Evolutionary conservation across 2,329 filamentous ascomycete species (phyloP).

Genomic region (Fusarium algeriense): DNA sequence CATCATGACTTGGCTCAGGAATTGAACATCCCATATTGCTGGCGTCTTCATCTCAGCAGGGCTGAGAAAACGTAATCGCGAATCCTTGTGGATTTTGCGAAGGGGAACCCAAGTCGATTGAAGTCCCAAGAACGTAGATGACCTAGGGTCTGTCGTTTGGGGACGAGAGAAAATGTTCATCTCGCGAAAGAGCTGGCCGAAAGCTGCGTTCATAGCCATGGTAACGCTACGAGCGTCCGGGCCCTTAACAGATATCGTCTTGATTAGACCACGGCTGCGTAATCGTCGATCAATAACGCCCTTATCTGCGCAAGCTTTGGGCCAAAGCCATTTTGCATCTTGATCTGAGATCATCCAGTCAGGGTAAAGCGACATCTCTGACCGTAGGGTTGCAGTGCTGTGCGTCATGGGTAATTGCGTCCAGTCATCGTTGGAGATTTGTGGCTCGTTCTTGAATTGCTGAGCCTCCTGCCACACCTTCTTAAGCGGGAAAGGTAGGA

Average conservation of each 20-base stretch:
- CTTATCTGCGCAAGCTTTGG: slow-evolving; percentile 74
- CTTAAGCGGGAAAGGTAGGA: slow-evolving; percentile 76
- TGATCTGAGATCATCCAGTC: slow-evolving; percentile 61
- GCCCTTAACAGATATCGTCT: slow-evolving; percentile 70
- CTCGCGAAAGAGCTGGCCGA: slow-evolving; percentile 66
- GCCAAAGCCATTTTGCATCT: slow-evolving; percentile 72
- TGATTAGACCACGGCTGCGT: slow-evolving; percentile 79
- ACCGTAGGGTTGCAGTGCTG: slow-evolving; percentile 59
- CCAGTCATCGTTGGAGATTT: slow-evolving; percentile 63
- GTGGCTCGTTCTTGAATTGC: slow-evolving; percentile 60
- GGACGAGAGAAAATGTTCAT: slow-evolving; percentile 54
- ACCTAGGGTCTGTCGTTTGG: slow-evolving; percentile 44
- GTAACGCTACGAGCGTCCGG: slow-evolving; percentile 77
- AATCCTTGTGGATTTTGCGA: slow-evolving; percentile 80
- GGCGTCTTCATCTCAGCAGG: slow-evolving; percentile 80
- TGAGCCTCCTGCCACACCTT: slow-evolving; percentile 65
- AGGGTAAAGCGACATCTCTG: slow-evolving; percentile 61
- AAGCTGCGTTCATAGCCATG: slow-evolving; percentile 71
- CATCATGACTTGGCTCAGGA: slow-evolving; percentile 80
- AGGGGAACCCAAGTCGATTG: slow-evolving; percentile 79
- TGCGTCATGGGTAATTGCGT: slow-evolving; percentile 65
- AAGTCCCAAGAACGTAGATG: slow-evolving; percentile 68
- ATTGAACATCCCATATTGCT: slow-evolving; percentile 77
- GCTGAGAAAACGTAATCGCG: slow-evolving; percentile 76
- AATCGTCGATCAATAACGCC: slow-evolving; percentile 77